Percentiles rank a stretch among this genome's conserved stretches.
Conservation (phyloP, 495 filamentous ascomycete genomes). For the Penicillium paxilli region DNA sequence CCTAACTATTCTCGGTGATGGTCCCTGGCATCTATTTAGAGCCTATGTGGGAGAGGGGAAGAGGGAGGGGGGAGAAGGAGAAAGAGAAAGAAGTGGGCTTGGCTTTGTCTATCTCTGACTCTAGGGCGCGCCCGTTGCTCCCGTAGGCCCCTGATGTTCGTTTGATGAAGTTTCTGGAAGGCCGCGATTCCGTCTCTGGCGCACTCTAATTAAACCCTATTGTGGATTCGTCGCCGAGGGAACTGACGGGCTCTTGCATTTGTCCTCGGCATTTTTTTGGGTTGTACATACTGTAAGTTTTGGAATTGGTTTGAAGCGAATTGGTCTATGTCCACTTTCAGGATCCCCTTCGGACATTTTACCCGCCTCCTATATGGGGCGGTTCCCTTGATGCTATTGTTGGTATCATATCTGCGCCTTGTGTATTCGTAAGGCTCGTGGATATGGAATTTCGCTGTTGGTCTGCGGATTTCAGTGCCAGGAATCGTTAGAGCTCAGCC, state of each 20-base stretch:
- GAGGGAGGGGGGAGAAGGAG: background rate
- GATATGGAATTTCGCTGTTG: background rate
- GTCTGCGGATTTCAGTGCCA: too few relatives aligned
- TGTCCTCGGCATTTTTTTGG: background rate
- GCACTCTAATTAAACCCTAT: background rate
- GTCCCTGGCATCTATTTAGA: conserved; percentile 1
- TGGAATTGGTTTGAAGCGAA: background rate
- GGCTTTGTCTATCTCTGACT: conserved; percentile 7
- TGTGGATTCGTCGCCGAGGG: background rate
- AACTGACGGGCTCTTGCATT: background rate
- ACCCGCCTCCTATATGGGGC: background rate
- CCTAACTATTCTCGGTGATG: background rate
- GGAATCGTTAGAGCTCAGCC: background rate
- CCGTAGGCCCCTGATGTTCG: background rate
- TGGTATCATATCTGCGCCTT: background rate
- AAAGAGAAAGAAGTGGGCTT: background rate
- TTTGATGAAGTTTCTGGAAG: conserved; percentile 3
- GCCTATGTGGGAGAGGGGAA: background rate
- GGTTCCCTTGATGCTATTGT: background rate
- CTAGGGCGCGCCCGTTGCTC: background rate
- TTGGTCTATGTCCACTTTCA: background rate
- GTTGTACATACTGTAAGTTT: background rate
- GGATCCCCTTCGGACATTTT: conserved; percentile 1
- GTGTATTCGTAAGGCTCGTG: background rate
- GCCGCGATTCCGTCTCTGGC: background rate